These are phyloP conservation scores for Pseudocercospora musae DNA, from an alignment of 2,329 filamentous ascomycete species.

Conservation along the genomic window DNA sequence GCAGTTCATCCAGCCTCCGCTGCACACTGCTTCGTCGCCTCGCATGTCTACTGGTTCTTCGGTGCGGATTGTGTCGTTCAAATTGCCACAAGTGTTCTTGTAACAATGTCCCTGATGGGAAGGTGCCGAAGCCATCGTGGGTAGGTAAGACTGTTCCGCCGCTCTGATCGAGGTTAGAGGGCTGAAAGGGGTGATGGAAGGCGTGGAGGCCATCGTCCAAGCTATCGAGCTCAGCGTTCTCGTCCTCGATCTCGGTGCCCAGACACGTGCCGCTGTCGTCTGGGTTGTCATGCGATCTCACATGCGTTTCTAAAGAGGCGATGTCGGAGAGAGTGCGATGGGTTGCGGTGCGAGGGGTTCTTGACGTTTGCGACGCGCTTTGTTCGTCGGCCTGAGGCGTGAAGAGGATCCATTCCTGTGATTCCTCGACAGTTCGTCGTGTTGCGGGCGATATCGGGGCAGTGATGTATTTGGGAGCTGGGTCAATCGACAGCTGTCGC, in stretches of 20 bases:
- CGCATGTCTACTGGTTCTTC: conserved; percentile 51
- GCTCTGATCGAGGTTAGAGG: conserved; percentile 49
- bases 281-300: conserved; percentile 53
- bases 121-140: conserved; percentile 89
- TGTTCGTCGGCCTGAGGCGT: conserved; percentile 59
- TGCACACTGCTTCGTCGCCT: conserved; percentile 57
- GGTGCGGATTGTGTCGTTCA: conserved; percentile 75
- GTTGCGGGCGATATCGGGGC: conserved; percentile 36
- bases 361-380: conserved; percentile 66
- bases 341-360: conserved; percentile 65
- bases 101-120: conserved; percentile 56
- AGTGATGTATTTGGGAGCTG: conserved; percentile 12
- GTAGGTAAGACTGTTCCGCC: conserved; percentile 73
- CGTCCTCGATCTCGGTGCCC: conserved; percentile 47
- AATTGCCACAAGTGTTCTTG: conserved; percentile 89
- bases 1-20: conserved; percentile 53
- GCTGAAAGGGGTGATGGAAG: conserved; percentile 62
- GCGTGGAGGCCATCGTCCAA: conserved; percentile 88
- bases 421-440: conserved; percentile 59
- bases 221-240: conserved; percentile 76
- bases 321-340: conserved; percentile 67
- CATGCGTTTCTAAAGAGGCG: conserved; percentile 70
- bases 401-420: conserved; percentile 96
- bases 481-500: conserved; percentile 19
- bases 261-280: conserved; percentile 43